Percentiles rank a stretch among this genome's conserved stretches.
Conservation (phyloP, 305 asterid species). For the Solanum hybrid region DNA sequence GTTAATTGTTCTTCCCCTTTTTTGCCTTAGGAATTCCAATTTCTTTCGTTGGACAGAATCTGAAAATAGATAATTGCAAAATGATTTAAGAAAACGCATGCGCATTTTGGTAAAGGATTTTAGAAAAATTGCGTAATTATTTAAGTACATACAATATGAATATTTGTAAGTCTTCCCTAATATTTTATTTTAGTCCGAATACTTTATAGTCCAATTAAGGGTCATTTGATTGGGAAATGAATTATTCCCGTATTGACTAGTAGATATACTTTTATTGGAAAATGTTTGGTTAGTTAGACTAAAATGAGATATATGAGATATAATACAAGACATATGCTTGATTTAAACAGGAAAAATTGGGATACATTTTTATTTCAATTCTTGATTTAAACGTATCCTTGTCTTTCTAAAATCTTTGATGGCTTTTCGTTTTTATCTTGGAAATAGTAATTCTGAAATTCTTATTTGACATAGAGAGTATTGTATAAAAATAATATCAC, state of each 20-base stretch:
- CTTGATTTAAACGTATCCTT: neutral
- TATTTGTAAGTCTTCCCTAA: neutral
- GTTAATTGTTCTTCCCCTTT: neutral
- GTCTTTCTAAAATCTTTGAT: neutral
- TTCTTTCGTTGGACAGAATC: neutral
- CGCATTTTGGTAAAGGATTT: neutral
- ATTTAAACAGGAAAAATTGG: neutral
- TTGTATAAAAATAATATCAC: neutral
- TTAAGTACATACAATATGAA: too few relatives aligned
- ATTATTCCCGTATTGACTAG: neutral
- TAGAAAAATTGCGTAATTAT: neutral
- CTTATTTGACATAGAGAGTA: neutral
- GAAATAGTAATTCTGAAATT: neutral
- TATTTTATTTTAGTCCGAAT: neutral
- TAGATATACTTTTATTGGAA: neutral
- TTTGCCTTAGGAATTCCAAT: neutral
- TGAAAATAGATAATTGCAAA: neutral
- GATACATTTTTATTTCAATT: neutral
- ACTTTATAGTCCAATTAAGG: neutral
- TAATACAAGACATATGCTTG: neutral
- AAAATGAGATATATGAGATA: neutral
- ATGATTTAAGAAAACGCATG: neutral
- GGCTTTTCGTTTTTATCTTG: neutral
- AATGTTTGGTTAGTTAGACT: neutral
- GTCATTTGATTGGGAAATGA: neutral